Base-by-base conservation (phyloP, 2,329 filamentous ascomycete species). In the Pseudocercospora fuligena region DNA sequence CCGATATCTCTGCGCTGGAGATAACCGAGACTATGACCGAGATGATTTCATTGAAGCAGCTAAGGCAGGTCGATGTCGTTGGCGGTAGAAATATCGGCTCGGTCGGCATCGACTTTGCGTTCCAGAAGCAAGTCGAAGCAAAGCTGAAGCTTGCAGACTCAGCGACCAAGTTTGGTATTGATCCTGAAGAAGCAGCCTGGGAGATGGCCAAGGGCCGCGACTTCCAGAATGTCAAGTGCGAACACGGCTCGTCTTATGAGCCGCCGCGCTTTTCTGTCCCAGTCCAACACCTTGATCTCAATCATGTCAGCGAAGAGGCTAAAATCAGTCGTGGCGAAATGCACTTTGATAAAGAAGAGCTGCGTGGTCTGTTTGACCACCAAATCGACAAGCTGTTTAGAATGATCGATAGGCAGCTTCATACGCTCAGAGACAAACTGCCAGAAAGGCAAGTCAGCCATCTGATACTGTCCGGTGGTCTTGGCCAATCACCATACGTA, bases 231-330 rank as follows among this genome's bases (percentile, higher is more conserved):
- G 36, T 53, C 29, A 69, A 69, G 25, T 66, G 64, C 23, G 64
- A 82, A 84, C 65, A 75, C 76, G 16, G 76, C 79, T 0, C 84
- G 84, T 65, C 68, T 80, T 8, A 74, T 74, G 79, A 80, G 70
- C 78, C 80, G 14, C 71, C 76, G 0, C 71, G 78, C 0, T 84
- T 81, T 61, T 82, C 78, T 63, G 75, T 85, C 1, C 76, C 77
- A 16, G 77, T 84, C 73, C 82, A 83, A 5, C 81, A 82, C 0
- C 79, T 83, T 23, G 75, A 79, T 2, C 80, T 79, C 47, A 77
- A 79, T 46, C 79, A 82, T 59, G 78, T 65, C 43, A 80, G 84
- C 61, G 63, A 73, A 3, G 77, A 76, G 0, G 73, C 81, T 0
- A 71, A 78, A 0, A 78, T 84, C 21, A 78, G 82, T 63, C 73